Percentiles rank a stretch among this genome's conserved stretches.
These are phyloP conservation scores for Coemansia sp. DNA, from an alignment of 192 early-diverging fungal species.

Conservation along the genomic window DNA sequence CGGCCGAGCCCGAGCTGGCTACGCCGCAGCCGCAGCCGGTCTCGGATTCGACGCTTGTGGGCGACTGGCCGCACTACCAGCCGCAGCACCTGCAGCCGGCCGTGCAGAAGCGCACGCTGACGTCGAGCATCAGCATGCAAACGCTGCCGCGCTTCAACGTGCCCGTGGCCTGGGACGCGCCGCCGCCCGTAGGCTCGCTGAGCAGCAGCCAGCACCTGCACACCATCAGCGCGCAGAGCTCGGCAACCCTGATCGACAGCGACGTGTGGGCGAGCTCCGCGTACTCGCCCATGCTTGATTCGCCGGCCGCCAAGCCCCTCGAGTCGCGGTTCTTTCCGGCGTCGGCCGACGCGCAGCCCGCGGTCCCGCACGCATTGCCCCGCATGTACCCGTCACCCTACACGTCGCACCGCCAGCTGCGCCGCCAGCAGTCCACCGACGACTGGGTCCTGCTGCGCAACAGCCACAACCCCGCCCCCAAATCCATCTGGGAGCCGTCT, in stretches of 20 bases:
- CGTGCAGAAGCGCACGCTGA: constrained; percentile 18
- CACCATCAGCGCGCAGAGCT: constrained; percentile 22
- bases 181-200: not conserved
- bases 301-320: not conserved
- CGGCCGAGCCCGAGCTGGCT: constrained; percentile 1
- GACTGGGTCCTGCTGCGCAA: constrained; percentile 32
- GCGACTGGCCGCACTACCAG: not conserved
- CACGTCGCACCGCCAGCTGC: constrained; percentile 31
- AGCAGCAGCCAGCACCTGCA: constrained; percentile 1
- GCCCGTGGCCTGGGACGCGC: constrained; percentile 24
- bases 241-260: constrained; percentile 40
- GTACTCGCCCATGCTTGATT: not conserved
- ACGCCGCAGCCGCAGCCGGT: not conserved
- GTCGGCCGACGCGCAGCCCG: not conserved
- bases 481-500: constrained; percentile 2
- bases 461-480: not conserved
- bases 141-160: constrained; percentile 32
- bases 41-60: not conserved
- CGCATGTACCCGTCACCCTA: not conserved
- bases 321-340: constrained; percentile 45
- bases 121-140: constrained; percentile 49
- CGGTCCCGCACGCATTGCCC: not conserved
- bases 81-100: constrained; percentile 8
- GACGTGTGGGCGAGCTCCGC: constrained; percentile 27
- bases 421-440: constrained; percentile 40